A percentile compares a stretch with the other conserved stretches of the same genome.
Evolutionary conservation across 495 filamentous ascomycete genomes (phyloP).

Genomic region (Filosporella fistucella): DNA sequence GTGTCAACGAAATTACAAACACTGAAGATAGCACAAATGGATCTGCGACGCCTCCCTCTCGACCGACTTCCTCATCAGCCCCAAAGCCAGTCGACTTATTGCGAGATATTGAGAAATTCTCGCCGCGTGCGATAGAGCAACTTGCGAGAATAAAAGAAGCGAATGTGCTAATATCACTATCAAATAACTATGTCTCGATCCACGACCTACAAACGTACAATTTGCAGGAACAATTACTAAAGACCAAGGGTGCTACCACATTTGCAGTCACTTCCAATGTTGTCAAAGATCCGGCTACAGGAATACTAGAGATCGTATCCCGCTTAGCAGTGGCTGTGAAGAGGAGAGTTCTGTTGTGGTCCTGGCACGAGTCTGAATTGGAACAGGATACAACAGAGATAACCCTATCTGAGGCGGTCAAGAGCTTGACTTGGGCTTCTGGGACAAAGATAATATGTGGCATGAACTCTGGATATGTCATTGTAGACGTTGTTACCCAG

Average conservation of each 20-base stretch:
- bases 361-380: constrained; percentile 93
- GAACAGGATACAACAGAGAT: constrained; percentile 69
- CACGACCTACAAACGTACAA: constrained; percentile 84
- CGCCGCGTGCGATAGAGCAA: constrained; percentile 80
- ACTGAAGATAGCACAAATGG: constrained; percentile 15
- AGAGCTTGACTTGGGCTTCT: constrained; percentile 84
- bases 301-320: constrained; percentile 86
- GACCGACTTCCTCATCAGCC: constrained; percentile 24
- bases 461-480: constrained; percentile 80
- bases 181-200: constrained; percentile 80
- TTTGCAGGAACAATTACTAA: constrained; percentile 69
- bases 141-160: constrained; percentile 94
- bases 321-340: constrained; percentile 89
- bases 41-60: constrained; percentile 22
- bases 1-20: constrained; percentile 63
- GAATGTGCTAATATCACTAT: constrained; percentile 82
- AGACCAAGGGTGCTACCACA: constrained; percentile 80
- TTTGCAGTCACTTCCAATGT: constrained; percentile 96
- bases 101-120: constrained; percentile 91
- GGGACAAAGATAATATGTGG: constrained; percentile 82
- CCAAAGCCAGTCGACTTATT: constrained; percentile 73
- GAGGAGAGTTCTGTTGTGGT: constrained; percentile 83
- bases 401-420: constrained; percentile 70
- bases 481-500: constrained; percentile 76
- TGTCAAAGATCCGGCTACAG: constrained; percentile 78